phyloP scores from a whole-genome alignment of 371 early-diverging fungal species.

The Mucor velutinosus region DNA sequence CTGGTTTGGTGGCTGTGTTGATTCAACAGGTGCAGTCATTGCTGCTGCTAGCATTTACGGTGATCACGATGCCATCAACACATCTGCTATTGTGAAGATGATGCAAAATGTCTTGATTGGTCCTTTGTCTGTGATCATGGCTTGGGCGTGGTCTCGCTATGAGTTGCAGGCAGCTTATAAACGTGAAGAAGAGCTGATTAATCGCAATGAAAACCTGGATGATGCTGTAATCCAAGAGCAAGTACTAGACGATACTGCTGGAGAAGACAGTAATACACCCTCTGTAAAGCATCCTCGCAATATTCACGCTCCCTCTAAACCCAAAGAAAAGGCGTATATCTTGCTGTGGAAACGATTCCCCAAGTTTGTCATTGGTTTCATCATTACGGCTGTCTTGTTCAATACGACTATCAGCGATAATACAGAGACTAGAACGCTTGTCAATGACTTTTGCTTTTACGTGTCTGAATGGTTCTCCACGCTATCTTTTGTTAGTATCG shows the following conservation, averaged over 20 bases:
- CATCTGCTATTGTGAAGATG: constrained; percentile 68
- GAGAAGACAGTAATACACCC: constrained; percentile 18
- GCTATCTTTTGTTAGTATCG: constrained; percentile 65
- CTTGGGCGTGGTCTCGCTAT: constrained; percentile 59
- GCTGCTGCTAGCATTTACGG: constrained; percentile 67
- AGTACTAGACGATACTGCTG: background rate
- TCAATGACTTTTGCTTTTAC: constrained; percentile 60
- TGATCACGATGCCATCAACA: constrained; percentile 55
- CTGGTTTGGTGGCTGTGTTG: constrained; percentile 70
- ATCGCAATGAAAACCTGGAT: constrained; percentile 9
- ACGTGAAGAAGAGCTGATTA: constrained; percentile 29
- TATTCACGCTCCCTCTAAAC: constrained; percentile 11
- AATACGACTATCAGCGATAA: constrained; percentile 52
- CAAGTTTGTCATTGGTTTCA: constrained; percentile 65
- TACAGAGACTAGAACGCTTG: constrained; percentile 31
- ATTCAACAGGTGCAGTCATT: constrained; percentile 70
- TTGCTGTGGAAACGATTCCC: constrained; percentile 64
- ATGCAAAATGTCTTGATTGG: constrained; percentile 67
- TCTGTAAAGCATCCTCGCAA: constrained; percentile 24
- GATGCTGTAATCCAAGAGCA: constrained; percentile 9
- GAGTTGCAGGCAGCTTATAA: constrained; percentile 43
- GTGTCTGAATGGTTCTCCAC: constrained; percentile 69
- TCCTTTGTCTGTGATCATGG: constrained; percentile 59
- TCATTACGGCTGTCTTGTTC: constrained; percentile 60
- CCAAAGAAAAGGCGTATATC: constrained; percentile 31